Evolutionary conservation across 2,329 filamentous ascomycete species (phyloP).

Genomic region (Paecilomyces variotii): DNA sequence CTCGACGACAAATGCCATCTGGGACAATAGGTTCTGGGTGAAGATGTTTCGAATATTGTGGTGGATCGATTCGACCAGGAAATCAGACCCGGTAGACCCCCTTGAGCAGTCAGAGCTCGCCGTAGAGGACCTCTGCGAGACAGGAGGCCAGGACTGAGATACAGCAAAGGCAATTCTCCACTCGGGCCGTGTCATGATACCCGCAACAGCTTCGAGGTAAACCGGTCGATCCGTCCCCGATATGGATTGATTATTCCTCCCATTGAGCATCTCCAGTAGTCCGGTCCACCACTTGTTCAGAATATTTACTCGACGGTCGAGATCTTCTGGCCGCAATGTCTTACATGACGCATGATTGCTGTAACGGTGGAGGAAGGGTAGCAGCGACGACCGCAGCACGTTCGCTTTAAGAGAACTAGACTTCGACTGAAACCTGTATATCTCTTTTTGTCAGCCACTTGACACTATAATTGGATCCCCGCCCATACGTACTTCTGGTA

Average conservation of each 20-base stretch:
- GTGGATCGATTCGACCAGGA: conserved; percentile 66
- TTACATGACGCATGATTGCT: conserved; percentile 59
- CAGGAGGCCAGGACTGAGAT: conserved; percentile 32
- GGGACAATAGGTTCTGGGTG: conserved; percentile 68
- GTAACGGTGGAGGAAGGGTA: conserved; percentile 70
- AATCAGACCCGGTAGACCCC: conserved; percentile 55
- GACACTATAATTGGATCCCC: not conserved
- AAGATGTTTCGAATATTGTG: conserved; percentile 88
- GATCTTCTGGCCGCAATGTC: conserved; percentile 64
- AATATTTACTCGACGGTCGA: conserved; percentile 71
- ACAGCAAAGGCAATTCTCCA: conserved; percentile 69
- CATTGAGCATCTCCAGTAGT: conserved; percentile 72
- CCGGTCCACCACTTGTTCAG: conserved; percentile 87
- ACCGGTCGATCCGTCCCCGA: conserved; percentile 75
- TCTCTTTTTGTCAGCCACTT: not conserved
- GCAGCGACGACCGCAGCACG: conserved; percentile 60
- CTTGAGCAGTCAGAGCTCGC: conserved; percentile 50
- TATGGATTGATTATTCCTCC: conserved; percentile 65
- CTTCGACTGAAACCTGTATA: conserved; percentile 59
- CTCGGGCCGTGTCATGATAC: conserved; percentile 81
- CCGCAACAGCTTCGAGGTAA: conserved; percentile 68
- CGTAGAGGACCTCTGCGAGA: conserved; percentile 32
- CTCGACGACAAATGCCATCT: conserved; percentile 80
- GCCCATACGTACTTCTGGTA: conserved; percentile 50
- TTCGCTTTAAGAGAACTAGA: conserved; percentile 66